Base-by-base conservation (phyloP, 176 grass and related monocot genomes). In the Areca catechu region DNA sequence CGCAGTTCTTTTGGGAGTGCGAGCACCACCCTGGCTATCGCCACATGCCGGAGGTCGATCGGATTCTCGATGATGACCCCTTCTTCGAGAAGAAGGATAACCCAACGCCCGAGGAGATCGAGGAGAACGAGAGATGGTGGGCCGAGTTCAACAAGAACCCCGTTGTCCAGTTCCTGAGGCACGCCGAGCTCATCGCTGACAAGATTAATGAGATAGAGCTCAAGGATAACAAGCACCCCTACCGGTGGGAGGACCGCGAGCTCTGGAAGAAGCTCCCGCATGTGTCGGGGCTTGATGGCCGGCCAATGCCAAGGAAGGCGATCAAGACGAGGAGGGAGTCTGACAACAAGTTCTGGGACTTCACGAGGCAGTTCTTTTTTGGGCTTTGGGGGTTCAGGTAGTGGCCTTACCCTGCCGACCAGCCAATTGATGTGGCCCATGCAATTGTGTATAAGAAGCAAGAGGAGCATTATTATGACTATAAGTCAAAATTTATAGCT, bases 1-100 rank as follows among this genome's bases (percentile, higher is more conserved):
- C 61, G 0, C 70, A 72, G 58, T 72, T 54, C 58, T 72, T 62
- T 58, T 72, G 70, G 70, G 70, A 72, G 70, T 72, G 70, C 58
- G 58, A 72, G 49, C 48, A 54, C 4, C 70, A 58, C 12, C 70
- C 70, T 24, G 70, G 62, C 70, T 54, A 54, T 50, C 70, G 70
- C 70, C 70, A 72, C 19, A 53, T 19, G 2, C 70, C 70, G 5
- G 70, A 72, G 58, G 70, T 72, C 49, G 70, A 72, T 14, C n/a
- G 24, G 25, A 62, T 72, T 57, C 70, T 72, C 18, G 58, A 25
- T 27, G 70, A 72, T 3, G 70, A 72, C 58, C 15, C 58, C 15
- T 53, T 60, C 58, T 18, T 72, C 49, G 57, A 72, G 58, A 53
- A 62, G 70, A 72, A 62, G 57, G 70, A 72, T 3, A 43, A 62